Evolutionary conservation across 2,329 filamentous ascomycete species (phyloP), one percentile per base, ranked within the genome.

Genomic region (Aspergillus cejpii): DNA sequence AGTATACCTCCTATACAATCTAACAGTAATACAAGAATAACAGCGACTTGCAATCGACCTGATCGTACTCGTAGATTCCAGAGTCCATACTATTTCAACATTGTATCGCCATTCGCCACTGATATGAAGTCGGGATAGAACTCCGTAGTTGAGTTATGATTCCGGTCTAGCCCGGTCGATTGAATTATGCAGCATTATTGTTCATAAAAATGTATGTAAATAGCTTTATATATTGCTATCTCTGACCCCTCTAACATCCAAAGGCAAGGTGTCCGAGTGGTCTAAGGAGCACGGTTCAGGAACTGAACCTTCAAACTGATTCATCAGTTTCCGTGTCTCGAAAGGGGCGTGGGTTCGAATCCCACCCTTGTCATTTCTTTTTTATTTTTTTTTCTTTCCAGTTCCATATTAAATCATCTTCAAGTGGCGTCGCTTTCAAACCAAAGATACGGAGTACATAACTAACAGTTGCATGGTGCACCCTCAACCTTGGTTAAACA

Each of bases 271-370:
- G 31, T 34, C 31, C 31, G 31, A 34, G 31, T 34, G 31, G 31
- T 34, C 31, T 34, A 34, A 34, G 31, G 31, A 34, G 31, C 31
- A 34, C 31, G 31, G 31, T 34, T 34, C 31, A 34, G 31, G 31
- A 34, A 34, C 31, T 34, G 31, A 6, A 34, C 31, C 31, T 19
- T 11, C 6, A 34, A 34, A 34, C 31, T 34, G 31, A 20, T 34
- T 34, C 31, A 20, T 34, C 31, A 34, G 31, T 34, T 34, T 34
- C 31, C 31, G 31, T 34, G 31, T 34, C 31, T 34, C 31, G 31
- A 6, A 34, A 34, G 31, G 31, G 31, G 31, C 31, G 31, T 34
- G 31, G 31, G 31, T 34, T 34, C 31, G 31, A 34, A 34, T 34
- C 31, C 31, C 31, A 34, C 31, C 31, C 31, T 34, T 34, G 31